phyloP scores from a whole-genome alignment of 257 asterid genomes.

The Knoxia roxburghii region DNA sequence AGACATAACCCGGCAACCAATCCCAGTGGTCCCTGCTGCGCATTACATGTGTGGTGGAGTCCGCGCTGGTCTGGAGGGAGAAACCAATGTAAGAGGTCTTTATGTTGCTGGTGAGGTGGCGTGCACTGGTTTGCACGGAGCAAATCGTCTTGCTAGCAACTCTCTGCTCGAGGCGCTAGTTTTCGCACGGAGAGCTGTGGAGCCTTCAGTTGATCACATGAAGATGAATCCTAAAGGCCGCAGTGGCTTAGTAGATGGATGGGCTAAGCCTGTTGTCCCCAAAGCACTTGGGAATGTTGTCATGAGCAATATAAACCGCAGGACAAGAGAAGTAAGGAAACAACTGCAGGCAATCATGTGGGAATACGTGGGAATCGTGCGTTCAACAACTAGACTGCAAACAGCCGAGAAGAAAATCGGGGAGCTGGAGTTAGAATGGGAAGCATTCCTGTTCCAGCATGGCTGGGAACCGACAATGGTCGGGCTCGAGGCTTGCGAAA shows the following conservation, averaged over 20 bases:
- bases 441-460: slow-evolving; percentile 63
- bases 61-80: slow-evolving; percentile 93
- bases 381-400: slow-evolving; percentile 71
- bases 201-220: slow-evolving; percentile 74
- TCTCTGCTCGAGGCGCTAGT: slow-evolving; percentile 92
- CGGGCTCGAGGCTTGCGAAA: slow-evolving; percentile 83
- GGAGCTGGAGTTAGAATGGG: slow-evolving; percentile 89
- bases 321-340: slow-evolving; percentile 68
- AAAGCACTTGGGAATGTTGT: slow-evolving; percentile 38
- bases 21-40: slow-evolving; percentile 97
- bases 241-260: slow-evolving; percentile 36
- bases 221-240: slow-evolving; percentile 27
- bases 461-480: slow-evolving; percentile 98
- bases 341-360: slow-evolving; percentile 78
- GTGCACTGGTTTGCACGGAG: slow-evolving; percentile 94
- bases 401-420: slow-evolving; percentile 72
- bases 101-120: slow-evolving; percentile 97
- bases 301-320: slow-evolving; percentile 26
- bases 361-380: slow-evolving; percentile 82
- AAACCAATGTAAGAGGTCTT: slow-evolving; percentile 78
- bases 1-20: slow-evolving; percentile 81
- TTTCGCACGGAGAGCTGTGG: slow-evolving; percentile 87
- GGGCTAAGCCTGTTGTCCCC: slow-evolving; percentile 68
- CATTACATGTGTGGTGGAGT: slow-evolving; percentile 99
- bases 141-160: slow-evolving; percentile 93